A percentile compares a stretch with the other conserved stretches of the same genome.
These are phyloP conservation scores for Teunomyces tritomae DNA, from an alignment of 805 yeast species.

Conservation along the genomic window DNA sequence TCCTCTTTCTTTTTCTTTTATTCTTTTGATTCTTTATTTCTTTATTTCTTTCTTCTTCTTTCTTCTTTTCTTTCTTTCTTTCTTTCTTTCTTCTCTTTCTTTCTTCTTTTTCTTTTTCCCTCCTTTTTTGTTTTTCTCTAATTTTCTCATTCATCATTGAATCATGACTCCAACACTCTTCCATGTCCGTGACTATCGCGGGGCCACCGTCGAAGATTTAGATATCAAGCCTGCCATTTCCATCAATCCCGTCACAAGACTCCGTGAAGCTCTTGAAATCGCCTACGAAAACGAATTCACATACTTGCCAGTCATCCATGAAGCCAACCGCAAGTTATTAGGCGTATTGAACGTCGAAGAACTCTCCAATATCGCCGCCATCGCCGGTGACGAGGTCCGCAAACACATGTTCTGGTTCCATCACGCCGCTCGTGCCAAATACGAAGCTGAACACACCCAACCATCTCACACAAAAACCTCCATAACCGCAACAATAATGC, in stretches of 20 bases:
- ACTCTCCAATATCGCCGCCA: slow-evolving; percentile 21
- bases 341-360: slow-evolving; percentile 49
- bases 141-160: no score
- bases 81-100: no score
- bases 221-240: slow-evolving; percentile 58
- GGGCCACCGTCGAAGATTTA: slow-evolving; percentile 59
- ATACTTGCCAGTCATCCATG: slow-evolving; percentile 52
- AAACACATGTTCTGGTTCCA: slow-evolving; percentile 44
- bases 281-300: slow-evolving; percentile 56
- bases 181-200: slow-evolving; percentile 39
- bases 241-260: slow-evolving; percentile 46
- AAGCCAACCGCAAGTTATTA: slow-evolving; percentile 42
- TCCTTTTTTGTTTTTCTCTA: no score
- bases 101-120: no score
- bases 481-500: slow-evolving; percentile 31
- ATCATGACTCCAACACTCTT: slow-evolving; percentile 14
- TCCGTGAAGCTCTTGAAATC: slow-evolving; percentile 51
- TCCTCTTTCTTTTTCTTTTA: no score
- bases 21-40: no score
- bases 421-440: slow-evolving; percentile 32
- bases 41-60: no score
- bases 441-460: slow-evolving; percentile 21
- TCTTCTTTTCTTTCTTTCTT: no score
- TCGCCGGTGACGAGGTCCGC: slow-evolving; percentile 3
- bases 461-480: slow-evolving; percentile 16